Evolutionary conservation across 148 eudicot genomes (phyloP).

Genomic region (Spergularia bocconei): DNA sequence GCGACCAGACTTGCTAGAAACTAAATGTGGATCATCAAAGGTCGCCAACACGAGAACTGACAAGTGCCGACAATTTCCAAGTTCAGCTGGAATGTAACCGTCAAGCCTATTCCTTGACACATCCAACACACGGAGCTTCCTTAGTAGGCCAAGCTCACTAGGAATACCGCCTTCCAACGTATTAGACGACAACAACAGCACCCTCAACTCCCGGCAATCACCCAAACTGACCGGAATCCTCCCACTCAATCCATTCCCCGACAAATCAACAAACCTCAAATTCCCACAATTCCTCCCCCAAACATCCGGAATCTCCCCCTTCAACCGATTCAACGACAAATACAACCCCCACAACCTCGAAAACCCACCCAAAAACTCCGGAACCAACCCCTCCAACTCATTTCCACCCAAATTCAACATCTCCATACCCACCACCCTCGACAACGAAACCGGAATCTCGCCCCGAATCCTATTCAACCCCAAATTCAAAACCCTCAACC

Average conservation of each 20-base stretch:
- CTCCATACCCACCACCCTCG: slow-evolving; percentile 27
- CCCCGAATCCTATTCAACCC: slow-evolving; percentile 42
- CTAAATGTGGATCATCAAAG: slow-evolving; percentile 22
- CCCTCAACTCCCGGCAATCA: slow-evolving; percentile 42
- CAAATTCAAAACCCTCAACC: slow-evolving; percentile 49
- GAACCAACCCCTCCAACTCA: slow-evolving; percentile 36
- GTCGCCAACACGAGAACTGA: slow-evolving; percentile 53
- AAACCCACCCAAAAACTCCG: slow-evolving; percentile 27
- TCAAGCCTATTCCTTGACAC: slow-evolving; percentile 51
- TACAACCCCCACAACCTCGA: slow-evolving; percentile 40
- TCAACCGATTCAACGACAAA: slow-evolving; percentile 45
- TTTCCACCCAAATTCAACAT: slow-evolving; percentile 51
- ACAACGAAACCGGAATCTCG: slow-evolving; percentile 35
- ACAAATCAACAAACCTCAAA: slow-evolving; percentile 53
- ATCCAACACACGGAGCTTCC: slow-evolving; percentile 54
- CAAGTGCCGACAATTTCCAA: slow-evolving; percentile 44
- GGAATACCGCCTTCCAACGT: slow-evolving; percentile 48
- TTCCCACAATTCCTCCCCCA: slow-evolving; percentile 40
- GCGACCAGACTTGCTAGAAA: slow-evolving; percentile 8
- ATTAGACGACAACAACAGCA: slow-evolving; percentile 52
- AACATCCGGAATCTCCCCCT: slow-evolving; percentile 38
- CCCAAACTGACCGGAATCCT: slow-evolving; percentile 49
- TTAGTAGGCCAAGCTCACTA: slow-evolving; percentile 42
- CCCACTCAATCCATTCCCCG: slow-evolving; percentile 46
- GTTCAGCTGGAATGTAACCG: slow-evolving; percentile 47